Percentiles rank a stretch among this genome's conserved stretches.
These are phyloP conservation scores for Trametes sp. DNA, from an alignment of 1,284 basidiomycete species.

Conservation along the genomic window DNA sequence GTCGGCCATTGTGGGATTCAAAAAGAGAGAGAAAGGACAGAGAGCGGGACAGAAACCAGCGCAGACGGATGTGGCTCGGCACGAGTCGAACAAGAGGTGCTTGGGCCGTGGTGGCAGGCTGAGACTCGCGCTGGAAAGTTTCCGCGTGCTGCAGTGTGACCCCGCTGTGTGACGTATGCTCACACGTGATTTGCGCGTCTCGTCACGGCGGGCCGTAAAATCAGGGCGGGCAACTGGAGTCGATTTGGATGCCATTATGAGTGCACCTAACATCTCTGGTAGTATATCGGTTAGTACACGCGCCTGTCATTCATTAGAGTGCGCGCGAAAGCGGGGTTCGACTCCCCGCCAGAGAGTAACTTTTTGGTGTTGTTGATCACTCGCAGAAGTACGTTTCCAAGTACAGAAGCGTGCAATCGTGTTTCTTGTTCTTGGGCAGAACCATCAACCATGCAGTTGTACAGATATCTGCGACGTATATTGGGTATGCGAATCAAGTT, in stretches of 20 bases:
- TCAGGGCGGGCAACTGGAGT: too few species aligned
- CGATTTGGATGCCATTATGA: not conserved
- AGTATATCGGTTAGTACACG: conserved; percentile 21
- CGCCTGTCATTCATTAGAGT: conserved; percentile 3
- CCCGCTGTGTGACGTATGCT: conserved; percentile 12
- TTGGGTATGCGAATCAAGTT: too few species aligned
- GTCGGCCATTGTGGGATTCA: conserved; percentile 41
- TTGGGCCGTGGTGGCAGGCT: conserved; percentile 19
- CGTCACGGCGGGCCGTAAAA: conserved; percentile 1
- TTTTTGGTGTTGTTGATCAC: not conserved
- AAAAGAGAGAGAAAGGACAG: not conserved
- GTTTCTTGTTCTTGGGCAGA: too few species aligned
- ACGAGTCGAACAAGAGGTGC: conserved; percentile 6
- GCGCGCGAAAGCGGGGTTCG: conserved; percentile 53
- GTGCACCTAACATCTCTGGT: conserved; percentile 1
- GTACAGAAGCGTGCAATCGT: too few species aligned
- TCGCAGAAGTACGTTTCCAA: too few species aligned
- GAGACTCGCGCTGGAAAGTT: conserved; percentile 20
- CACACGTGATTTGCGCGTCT: conserved; percentile 16
- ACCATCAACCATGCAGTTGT: too few species aligned
- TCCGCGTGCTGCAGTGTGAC: conserved; percentile 21
- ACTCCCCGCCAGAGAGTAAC: conserved; percentile 49
- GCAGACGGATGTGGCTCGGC: conserved; percentile 6
- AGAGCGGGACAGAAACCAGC: not conserved
- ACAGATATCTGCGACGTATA: not conserved